phyloP scores from a whole-genome alignment of 2,329 filamentous ascomycete species.

The Cytospora chrysosperma region DNA sequence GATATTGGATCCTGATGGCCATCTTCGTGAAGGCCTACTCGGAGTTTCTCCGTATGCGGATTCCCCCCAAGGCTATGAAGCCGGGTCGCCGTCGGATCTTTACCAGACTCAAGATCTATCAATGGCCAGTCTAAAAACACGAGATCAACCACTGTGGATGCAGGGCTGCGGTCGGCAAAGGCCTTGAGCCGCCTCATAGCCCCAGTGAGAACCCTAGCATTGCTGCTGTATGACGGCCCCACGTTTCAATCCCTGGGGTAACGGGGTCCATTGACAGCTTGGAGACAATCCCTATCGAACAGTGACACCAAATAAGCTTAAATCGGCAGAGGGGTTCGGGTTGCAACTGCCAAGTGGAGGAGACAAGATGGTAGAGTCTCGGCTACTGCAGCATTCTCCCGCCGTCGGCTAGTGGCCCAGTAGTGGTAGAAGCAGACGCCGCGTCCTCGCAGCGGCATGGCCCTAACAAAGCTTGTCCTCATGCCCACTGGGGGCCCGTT shows the following conservation, averaged over 20 bases:
- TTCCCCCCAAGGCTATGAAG: background rate
- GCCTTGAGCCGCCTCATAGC: background rate
- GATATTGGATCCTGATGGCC: conserved; percentile 1
- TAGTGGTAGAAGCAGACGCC: background rate
- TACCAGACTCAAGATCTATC: background rate
- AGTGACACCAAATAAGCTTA: background rate
- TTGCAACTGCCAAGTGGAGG: background rate
- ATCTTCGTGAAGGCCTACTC: background rate
- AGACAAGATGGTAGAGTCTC: background rate
- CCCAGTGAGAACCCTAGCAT: background rate
- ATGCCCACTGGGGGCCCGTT: background rate
- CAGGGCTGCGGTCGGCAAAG: background rate
- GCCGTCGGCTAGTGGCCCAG: background rate
- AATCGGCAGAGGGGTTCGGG: background rate
- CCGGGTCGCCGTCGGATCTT: background rate
- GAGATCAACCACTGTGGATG: background rate
- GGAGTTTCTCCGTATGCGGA: background rate
- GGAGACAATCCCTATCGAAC: background rate
- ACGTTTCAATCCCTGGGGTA: background rate
- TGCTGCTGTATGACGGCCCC: background rate
- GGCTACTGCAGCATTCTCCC: background rate
- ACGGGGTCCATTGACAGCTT: background rate
- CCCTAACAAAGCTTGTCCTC: conserved; percentile 11
- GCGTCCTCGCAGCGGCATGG: conserved; percentile 11
- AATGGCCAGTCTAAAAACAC: background rate